Percentiles rank a stretch among this genome's conserved stretches.
Evolutionary conservation across 2,329 filamentous ascomycete genomes (phyloP).

Genomic region (Botrytis medusae): DNA sequence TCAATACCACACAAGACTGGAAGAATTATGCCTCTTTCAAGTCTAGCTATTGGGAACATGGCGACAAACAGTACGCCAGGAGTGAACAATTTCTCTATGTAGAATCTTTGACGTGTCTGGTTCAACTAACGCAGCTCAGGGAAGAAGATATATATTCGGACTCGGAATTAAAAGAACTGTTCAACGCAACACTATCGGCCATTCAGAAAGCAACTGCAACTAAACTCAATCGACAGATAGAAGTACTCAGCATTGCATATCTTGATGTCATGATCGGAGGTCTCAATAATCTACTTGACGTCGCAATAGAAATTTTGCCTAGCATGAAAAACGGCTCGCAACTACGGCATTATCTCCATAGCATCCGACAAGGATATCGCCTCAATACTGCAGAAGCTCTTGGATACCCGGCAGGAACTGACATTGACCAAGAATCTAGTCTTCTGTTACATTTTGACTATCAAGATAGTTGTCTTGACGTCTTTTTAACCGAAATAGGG

Average conservation of each 20-base stretch:
- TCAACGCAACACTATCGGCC: neutral
- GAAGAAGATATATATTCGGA: neutral
- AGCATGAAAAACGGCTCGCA: neutral
- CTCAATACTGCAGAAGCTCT: neutral
- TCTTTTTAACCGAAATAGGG: neutral
- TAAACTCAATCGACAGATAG: neutral
- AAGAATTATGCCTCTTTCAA: neutral
- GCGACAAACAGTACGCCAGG: neutral
- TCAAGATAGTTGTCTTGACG: neutral
- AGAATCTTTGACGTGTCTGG: neutral
- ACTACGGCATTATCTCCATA: neutral
- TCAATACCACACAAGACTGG: slow-evolving; percentile 1
- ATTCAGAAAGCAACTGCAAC: neutral
- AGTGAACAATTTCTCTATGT: neutral
- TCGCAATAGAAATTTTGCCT: neutral
- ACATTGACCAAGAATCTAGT: neutral
- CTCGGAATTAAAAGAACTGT: neutral
- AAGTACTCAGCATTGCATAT: neutral
- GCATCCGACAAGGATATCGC: neutral
- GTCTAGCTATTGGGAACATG: neutral
- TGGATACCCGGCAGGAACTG: neutral
- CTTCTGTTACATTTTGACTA: neutral
- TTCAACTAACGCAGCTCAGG: neutral
- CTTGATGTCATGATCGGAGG: neutral
- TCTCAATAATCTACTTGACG: neutral